phyloP scores from a whole-genome alignment of 2,329 filamentous ascomycete genomes.

The Lojkania enalia region DNA sequence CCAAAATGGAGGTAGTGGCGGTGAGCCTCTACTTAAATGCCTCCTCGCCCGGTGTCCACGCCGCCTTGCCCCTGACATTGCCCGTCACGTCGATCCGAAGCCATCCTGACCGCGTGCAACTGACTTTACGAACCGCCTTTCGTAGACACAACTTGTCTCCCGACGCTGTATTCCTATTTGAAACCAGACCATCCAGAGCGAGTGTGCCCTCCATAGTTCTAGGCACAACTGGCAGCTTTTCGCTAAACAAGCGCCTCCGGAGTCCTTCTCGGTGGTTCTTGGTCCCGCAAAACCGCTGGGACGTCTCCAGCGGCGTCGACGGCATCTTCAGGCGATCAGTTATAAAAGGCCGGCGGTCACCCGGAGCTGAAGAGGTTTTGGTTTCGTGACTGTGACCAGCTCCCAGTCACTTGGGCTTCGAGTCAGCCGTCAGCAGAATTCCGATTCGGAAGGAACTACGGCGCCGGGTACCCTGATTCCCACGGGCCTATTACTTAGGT shows the following conservation, averaged over 20 bases:
- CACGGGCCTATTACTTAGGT: too few species aligned
- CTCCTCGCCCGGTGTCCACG: background rate
- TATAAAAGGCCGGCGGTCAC: slow-evolving; percentile 3
- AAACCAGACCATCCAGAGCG: slow-evolving; percentile 10
- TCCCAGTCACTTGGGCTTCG: slow-evolving; percentile 4
- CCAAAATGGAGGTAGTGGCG: slow-evolving; percentile 9
- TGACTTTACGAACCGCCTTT: slow-evolving; percentile 9
- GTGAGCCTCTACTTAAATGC: slow-evolving; percentile 6
- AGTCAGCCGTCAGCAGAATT: background rate
- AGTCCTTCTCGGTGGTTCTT: slow-evolving; percentile 4
- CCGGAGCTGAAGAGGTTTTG: background rate
- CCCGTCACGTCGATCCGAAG: slow-evolving; percentile 1
- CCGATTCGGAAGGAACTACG: slow-evolving; percentile 5
- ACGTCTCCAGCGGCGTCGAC: too few species aligned
- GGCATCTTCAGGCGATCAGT: too few species aligned
- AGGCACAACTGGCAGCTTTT: slow-evolving; percentile 5
- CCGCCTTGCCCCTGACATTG: background rate
- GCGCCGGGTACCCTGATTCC: background rate
- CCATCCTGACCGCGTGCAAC: slow-evolving; percentile 2
- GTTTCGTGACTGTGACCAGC: background rate
- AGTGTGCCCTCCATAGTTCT: background rate
- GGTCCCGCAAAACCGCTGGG: slow-evolving; percentile 2
- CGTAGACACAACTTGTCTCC: background rate
- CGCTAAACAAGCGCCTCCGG: slow-evolving; percentile 3
- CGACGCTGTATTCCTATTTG: slow-evolving; percentile 2